Percentiles rank a stretch among this genome's conserved stretches.
Evolutionary conservation across 495 filamentous ascomycete species (phyloP).

Genomic region (Penicillium chermesinum): DNA sequence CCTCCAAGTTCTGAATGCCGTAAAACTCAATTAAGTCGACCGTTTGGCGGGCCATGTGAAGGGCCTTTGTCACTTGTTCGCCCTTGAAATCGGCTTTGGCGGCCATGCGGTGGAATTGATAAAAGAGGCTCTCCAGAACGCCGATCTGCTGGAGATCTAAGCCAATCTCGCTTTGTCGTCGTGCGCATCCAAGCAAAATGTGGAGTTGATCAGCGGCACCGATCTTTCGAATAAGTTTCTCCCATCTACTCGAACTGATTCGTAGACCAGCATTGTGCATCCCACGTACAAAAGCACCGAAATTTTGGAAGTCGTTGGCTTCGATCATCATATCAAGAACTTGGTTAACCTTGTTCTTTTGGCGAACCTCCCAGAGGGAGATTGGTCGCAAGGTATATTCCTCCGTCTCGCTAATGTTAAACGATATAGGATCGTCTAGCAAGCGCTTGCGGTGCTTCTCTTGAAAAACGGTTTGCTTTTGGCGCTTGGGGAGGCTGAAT

Average conservation of each 20-base stretch:
- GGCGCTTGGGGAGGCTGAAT: constrained; percentile 48
- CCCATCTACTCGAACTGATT: constrained; percentile 23
- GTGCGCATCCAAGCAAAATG: constrained; percentile 50
- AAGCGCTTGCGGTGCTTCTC: constrained; percentile 47
- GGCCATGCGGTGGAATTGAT: constrained; percentile 45
- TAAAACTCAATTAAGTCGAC: constrained; percentile 45
- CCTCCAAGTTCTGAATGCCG: constrained; percentile 9
- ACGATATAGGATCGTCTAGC: constrained; percentile 52
- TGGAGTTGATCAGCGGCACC: constrained; percentile 34
- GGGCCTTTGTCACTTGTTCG: constrained; percentile 25
- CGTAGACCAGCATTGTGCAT: constrained; percentile 38
- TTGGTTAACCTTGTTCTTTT: constrained; percentile 25
- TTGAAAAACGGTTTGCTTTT: constrained; percentile 52
- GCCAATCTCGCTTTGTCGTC: constrained; percentile 41
- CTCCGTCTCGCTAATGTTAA: constrained; percentile 54
- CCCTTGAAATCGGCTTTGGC: constrained; percentile 38
- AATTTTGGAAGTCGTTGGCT: constrained; percentile 54
- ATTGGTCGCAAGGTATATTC: constrained; percentile 49
- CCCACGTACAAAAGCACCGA: constrained; percentile 55
- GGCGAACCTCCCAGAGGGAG: constrained; percentile 35
- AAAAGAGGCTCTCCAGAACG: constrained; percentile 45
- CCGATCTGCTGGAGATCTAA: constrained; percentile 41
- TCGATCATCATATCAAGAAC: constrained; percentile 47
- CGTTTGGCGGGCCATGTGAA: constrained; percentile 44
- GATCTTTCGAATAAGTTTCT: constrained; percentile 40